Conservation (phyloP, 2,329 filamentous ascomycete species). For the Ambrosiella beaveri region DNA sequence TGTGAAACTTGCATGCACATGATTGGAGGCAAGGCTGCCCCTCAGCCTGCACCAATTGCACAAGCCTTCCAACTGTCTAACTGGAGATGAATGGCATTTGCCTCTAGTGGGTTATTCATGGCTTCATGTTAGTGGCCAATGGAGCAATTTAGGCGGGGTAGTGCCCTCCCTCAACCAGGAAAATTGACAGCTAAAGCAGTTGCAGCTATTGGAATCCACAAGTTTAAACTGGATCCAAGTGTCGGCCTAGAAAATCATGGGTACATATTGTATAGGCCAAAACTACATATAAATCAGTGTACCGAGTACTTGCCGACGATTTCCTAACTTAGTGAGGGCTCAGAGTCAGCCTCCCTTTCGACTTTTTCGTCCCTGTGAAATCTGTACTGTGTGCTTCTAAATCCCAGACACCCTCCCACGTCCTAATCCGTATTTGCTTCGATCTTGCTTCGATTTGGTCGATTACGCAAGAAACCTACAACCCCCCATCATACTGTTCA, state of each 20-base stretch:
- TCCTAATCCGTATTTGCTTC: constrained; percentile 8
- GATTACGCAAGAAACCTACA: constrained; percentile 18
- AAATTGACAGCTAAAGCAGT: neutral
- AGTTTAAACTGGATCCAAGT: neutral
- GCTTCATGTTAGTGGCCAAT: neutral
- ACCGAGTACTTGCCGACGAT: constrained; percentile 3
- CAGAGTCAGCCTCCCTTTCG: constrained; percentile 18
- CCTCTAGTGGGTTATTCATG: neutral
- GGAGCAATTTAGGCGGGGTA: constrained; percentile 1
- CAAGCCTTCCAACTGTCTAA: neutral
- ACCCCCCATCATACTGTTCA: constrained; percentile 16
- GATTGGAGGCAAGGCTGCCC: neutral
- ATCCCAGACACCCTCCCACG: constrained; percentile 10
- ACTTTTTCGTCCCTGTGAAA: constrained; percentile 13
- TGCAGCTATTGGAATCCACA: neutral
- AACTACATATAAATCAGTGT: neutral
- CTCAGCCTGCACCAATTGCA: neutral
- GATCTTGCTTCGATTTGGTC: constrained; percentile 15
- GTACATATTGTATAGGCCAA: neutral
- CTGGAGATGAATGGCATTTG: neutral
- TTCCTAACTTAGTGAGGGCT: constrained; percentile 18
- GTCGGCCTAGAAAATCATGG: neutral
- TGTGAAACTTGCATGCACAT: neutral
- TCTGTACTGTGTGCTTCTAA: constrained; percentile 13
- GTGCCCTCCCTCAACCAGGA: neutral